Evolutionary conservation across 169 alveolate species (phyloP).

Genomic region (Amoebophrya sp.): DNA sequence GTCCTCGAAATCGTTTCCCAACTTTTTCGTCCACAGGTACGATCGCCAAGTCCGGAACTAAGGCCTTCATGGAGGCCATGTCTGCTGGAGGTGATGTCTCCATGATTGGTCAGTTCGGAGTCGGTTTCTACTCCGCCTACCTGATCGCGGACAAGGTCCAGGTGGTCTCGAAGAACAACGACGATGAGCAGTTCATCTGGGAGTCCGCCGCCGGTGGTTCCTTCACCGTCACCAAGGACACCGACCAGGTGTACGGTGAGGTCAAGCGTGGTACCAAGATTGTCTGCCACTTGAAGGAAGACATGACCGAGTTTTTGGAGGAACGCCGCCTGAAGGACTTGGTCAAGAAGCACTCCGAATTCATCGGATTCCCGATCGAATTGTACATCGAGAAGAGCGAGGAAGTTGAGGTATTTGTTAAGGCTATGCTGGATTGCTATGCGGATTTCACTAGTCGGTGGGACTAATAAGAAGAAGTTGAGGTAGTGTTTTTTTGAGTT

Average conservation of each 20-base stretch:
- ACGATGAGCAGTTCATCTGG: conserved; percentile 95
- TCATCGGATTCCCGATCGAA: conserved; percentile 97
- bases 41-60: conserved; percentile 98
- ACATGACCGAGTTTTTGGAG: conserved; percentile 87
- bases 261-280: conserved; percentile 53
- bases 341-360: conserved; percentile 98
- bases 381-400: conserved; percentile 84
- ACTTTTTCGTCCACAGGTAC: conserved; percentile 56
- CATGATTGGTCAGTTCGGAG: conserved; percentile 98
- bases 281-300: conserved; percentile 70
- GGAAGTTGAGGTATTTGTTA: conserved; percentile 61
- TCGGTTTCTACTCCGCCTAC: conserved; percentile 62
- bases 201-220: conserved; percentile 98
- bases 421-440: no score
- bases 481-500: neutral
- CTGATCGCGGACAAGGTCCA: conserved; percentile 94
- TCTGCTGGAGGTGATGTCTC: conserved; percentile 92
- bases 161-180: conserved; percentile 90
- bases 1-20: neutral
- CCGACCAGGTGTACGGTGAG: conserved; percentile 59
- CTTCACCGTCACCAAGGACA: conserved; percentile 86
- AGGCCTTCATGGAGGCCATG: conserved; percentile 98
- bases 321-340: conserved; percentile 95
- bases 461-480: neutral
- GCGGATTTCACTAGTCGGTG: no score